Percentiles rank a stretch among this genome's conserved stretches.
These are phyloP conservation scores for Tephrocybe sp. DNA, from an alignment of 768 basidiomycete genomes.

Conservation along the genomic window DNA sequence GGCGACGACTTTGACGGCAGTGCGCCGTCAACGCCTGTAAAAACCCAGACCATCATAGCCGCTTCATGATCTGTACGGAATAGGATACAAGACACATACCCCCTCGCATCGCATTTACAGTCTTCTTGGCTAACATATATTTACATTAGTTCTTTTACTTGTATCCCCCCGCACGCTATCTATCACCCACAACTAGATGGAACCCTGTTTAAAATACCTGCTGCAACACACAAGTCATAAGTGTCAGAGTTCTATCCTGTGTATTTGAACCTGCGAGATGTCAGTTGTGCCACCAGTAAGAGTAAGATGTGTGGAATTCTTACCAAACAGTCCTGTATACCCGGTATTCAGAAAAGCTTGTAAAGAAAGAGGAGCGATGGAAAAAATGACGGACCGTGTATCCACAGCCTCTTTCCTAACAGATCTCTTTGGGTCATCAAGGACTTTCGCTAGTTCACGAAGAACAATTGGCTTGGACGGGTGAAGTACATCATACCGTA, in stretches of 20 bases:
- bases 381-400: conserved; percentile 41
- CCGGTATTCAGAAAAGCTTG: background rate
- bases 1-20: conserved; percentile 29
- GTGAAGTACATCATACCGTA: conserved; percentile 83
- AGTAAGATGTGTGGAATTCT: conserved; percentile 11
- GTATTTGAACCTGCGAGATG: conserved; percentile 52
- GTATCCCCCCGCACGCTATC: conserved; percentile 23
- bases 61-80: conserved; percentile 44
- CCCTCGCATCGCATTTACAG: conserved; percentile 12
- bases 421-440: conserved; percentile 86
- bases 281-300: conserved; percentile 16
- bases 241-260: conserved; percentile 35
- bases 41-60: conserved; percentile 80
- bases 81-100: background rate
- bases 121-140: conserved; percentile 29
- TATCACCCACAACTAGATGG: conserved; percentile 26
- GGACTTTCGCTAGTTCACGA: conserved; percentile 64
- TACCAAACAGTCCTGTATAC: conserved; percentile 46
- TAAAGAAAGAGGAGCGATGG: background rate
- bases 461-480: conserved; percentile 73
- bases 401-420: conserved; percentile 91
- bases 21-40: conserved; percentile 38
- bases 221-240: conserved; percentile 13
- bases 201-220: conserved; percentile 17
- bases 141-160: conserved; percentile 28